Evolutionary conservation across 345 rosid species (phyloP).

Genomic region (Eucalyptus polybractea): DNA sequence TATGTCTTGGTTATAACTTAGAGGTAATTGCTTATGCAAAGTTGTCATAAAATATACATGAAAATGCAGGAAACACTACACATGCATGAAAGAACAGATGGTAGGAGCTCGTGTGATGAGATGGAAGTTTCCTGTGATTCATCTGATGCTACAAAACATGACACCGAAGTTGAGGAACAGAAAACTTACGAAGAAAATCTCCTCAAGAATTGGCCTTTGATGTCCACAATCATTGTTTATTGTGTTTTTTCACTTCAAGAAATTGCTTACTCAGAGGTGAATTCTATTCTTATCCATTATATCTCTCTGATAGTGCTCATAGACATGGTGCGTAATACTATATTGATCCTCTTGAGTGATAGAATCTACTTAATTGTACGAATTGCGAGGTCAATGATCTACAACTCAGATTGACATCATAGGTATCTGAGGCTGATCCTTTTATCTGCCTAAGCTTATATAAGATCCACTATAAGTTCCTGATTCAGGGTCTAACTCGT

Average conservation of each 20-base stretch:
- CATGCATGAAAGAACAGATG: slow-evolving; percentile 9
- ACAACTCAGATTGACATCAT: neutral
- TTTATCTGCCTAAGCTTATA: neutral
- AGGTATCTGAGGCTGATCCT: neutral
- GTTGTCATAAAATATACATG: neutral
- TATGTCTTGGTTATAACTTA: neutral
- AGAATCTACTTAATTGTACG: neutral
- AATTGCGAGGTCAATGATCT: neutral
- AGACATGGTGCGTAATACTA: neutral
- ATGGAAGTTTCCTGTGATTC: slow-evolving; percentile 6
- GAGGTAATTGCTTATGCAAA: neutral
- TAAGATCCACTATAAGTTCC: neutral
- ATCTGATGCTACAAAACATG: neutral
- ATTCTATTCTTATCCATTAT: neutral
- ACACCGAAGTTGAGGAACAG: neutral
- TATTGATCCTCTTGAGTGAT: neutral
- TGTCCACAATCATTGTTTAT: slow-evolving; percentile 41
- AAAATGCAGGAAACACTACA: slow-evolving; percentile 41
- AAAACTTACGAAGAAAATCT: slow-evolving; percentile 12
- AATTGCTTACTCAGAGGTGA: slow-evolving; percentile 55
- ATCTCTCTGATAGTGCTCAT: neutral
- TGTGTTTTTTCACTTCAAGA: slow-evolving; percentile 60
- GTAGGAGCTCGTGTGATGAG: neutral
- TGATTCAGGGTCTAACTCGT: neutral
- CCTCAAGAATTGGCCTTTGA: slow-evolving; percentile 39